Base-by-base conservation (phyloP, 495 filamentous ascomycete species). In the Letharia lupina region DNA sequence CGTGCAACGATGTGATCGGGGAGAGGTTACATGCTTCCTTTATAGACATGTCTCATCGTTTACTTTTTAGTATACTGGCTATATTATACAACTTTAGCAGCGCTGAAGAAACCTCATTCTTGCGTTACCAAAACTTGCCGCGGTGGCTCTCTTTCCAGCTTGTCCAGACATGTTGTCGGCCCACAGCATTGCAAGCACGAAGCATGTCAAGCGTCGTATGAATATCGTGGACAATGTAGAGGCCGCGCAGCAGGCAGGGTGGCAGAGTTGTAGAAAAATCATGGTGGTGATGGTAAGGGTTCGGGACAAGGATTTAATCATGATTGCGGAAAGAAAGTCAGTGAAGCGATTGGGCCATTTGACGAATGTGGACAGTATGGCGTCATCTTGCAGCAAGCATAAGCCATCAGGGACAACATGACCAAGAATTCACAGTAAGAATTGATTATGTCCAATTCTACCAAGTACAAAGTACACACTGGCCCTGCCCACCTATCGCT, bases 41-140 rank as follows among this genome's bases (percentile, higher is more conserved):
- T 45, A 42, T 65, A 35, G 42, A 39, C 42, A 10, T 60, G 11
- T 65, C 37, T 20, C 28, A 44, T 56, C 16, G n/a, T 35, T 40
- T 57, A 13, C 4, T n/a, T 45, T 35, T 16, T 60, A 23, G 33
- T 65, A 54, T 65, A 65, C 42, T 28, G 20, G 59, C 12, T 61
- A 61, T 44, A 61, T 35, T 44, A 42, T 1, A 56, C 16, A 20
- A 23, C 33, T 11, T 33, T 15, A 31, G n/a, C 48, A 56, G 13
- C 52, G 52, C 31, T 56, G 48, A 33, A 16, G 31, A 6, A 16
- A 35, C 23, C 6, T 23, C 20, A 31, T 13, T 4, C 16, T 20
- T 16, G 44, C 8, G 44, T 45, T 45, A 1, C 15, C 13, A 48
- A 5, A n/a, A 10, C 9, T 11, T 23, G 45, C 18, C n/a, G 8